phyloP scores from a whole-genome alignment of 1,284 basidiomycete genomes.

The Kalmanozyma brasiliensis region DNA sequence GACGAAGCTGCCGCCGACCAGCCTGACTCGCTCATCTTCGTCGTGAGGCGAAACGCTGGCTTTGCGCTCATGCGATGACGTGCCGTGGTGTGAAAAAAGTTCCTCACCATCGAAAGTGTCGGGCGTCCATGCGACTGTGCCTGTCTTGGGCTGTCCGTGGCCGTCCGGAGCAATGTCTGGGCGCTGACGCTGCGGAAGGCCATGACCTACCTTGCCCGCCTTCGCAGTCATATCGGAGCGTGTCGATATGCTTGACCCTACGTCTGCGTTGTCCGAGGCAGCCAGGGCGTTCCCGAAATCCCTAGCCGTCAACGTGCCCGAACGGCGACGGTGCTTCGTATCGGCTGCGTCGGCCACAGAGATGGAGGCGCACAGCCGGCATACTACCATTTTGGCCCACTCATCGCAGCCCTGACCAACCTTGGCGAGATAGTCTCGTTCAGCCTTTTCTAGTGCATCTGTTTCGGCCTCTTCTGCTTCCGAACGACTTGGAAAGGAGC shows the following conservation, averaged over 20 bases:
- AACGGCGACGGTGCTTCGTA: conserved; percentile 18
- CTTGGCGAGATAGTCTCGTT: conserved; percentile 36
- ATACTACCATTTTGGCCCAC: conserved; percentile 57
- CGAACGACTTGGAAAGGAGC: conserved; percentile 30
- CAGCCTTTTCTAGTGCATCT: conserved; percentile 49
- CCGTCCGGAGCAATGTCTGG: not conserved
- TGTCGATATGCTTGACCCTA: conserved; percentile 37
- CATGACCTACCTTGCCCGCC: conserved; percentile 22
- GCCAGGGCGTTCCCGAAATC: conserved; percentile 15
- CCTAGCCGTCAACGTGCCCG: conserved; percentile 40
- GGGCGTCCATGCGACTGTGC: conserved; percentile 35
- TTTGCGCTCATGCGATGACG: conserved; percentile 23
- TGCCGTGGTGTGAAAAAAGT: conserved; percentile 31
- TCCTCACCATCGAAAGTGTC: conserved; percentile 49
- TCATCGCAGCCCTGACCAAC: conserved; percentile 48
- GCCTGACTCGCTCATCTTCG: conserved; percentile 33
- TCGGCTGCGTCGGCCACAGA: conserved; percentile 6
- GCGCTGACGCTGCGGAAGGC: not conserved
- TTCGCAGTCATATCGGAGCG: conserved; percentile 47
- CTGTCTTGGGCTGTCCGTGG: conserved; percentile 1
- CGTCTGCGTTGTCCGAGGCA: conserved; percentile 1
- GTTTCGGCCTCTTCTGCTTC: conserved; percentile 53
- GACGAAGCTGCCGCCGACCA: conserved; percentile 57
- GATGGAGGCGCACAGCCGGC: conserved; percentile 39
- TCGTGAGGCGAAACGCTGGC: conserved; percentile 23